Base-by-base conservation (phyloP, 257 asterid species). In the Rehmannia glutinosa region DNA sequence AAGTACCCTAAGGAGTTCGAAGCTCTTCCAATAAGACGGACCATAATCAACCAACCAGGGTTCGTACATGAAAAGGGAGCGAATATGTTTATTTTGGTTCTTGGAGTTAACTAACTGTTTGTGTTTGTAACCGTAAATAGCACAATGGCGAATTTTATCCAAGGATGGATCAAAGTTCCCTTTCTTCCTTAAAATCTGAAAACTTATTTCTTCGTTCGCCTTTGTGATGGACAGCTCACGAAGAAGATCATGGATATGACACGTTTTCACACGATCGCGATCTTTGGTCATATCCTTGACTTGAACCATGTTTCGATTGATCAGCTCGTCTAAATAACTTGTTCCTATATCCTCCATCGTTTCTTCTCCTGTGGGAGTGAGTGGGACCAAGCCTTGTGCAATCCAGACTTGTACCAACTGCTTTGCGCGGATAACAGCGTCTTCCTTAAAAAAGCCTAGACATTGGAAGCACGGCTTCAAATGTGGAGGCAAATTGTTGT, bases 301-400 rank as follows among this genome's bases (percentile, higher is more conserved):
- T 62, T 47, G 32, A 11, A 74, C 3, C 63, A 78, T 15, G 43
- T 68, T 79, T 25, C 71, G 66, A 11, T 27, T 13, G 21, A 75
- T 51, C 38, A 75, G 21, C 55, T 75, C 81, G 4, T 71, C 73
- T 24, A 79, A 39, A 50, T 71, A 75, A 11, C 42, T 47, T n/a
- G n/a, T 70, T 5, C 23, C 21, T 0, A 41, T 72, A 2, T 33
- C 39, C 43, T 38, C 43, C 43, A 38, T 0, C 3, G 43, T 38
- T 38, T 38, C 13, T 3, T 6, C 43, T 38, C 43, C 43, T 38
- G 3, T 9, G 3, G 10, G 43, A 3, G 43, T 3, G n/a, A n/a
- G n/a, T n/a, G n/a, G n/a, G 12, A 38, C 13, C 17, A 51, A 62
- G 36, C 81, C 81, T 38, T 59, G 62, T 9, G 81, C 81, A 19